phyloP scores from a whole-genome alignment of 108 stramenopile species.

The Fistulifera solaris region DNA sequence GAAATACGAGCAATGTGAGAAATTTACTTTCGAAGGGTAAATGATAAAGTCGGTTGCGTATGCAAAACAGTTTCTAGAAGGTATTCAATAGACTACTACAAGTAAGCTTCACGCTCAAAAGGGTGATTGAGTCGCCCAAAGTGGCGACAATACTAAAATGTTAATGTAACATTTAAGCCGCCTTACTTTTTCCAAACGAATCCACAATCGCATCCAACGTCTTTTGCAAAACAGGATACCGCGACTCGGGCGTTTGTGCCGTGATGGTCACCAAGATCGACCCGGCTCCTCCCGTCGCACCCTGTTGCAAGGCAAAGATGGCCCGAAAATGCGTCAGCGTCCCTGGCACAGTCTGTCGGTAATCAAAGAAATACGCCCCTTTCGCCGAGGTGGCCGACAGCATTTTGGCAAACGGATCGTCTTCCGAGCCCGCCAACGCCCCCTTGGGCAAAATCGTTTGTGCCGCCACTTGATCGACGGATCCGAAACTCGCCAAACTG shows the following conservation, averaged over 20 bases:
- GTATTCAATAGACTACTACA: too few relatives aligned
- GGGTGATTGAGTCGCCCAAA: too few relatives aligned
- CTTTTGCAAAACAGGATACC: conserved; percentile 34
- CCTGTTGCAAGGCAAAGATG: conserved; percentile 50
- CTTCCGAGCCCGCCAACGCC: conserved; percentile 33
- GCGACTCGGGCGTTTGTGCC: conserved; percentile 51
- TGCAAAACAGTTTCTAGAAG: too few relatives aligned
- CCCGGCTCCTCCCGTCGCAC: conserved; percentile 50
- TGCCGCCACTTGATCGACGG: conserved; percentile 63
- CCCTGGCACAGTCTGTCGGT: conserved; percentile 16
- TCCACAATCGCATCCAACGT: conserved; percentile 57
- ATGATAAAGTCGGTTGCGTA: too few relatives aligned
- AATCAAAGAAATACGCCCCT: conserved; percentile 60
- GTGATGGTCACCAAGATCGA: conserved; percentile 65
- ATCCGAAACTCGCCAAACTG: conserved; percentile 55
- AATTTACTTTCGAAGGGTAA: too few relatives aligned
- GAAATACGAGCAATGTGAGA: too few relatives aligned
- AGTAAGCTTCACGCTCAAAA: too few relatives aligned
- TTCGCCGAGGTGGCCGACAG: conserved; percentile 48
- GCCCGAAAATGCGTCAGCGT: conserved; percentile 56
- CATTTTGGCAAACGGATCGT: conserved; percentile 42
- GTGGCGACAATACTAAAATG: too few relatives aligned
- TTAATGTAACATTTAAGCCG: too few relatives aligned
- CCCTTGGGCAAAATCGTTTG: conserved; percentile 76
- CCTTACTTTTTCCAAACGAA: conserved; percentile 39